Conservation (phyloP, 1,139 yeast species). For the Zygosaccharomyces pseudobailii region DNA sequence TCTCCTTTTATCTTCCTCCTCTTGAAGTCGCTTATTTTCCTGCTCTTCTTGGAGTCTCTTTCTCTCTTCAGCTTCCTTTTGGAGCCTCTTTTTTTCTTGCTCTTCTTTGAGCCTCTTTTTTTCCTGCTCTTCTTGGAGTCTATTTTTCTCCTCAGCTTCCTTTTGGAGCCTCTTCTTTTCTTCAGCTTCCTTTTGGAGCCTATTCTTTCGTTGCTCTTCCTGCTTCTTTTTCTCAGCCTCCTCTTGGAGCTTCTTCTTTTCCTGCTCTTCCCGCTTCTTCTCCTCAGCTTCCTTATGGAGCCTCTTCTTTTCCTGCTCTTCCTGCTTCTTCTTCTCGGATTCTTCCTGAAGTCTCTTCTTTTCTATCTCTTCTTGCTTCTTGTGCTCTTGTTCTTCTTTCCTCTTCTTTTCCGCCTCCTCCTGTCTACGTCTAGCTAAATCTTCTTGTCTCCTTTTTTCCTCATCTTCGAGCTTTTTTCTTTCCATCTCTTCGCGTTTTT, state of each 20-base stretch:
- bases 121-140: constrained; percentile 12
- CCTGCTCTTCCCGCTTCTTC: neutral
- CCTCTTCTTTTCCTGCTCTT: constrained; percentile 21
- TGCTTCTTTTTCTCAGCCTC: neutral
- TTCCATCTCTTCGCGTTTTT: neutral
- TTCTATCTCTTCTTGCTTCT: neutral
- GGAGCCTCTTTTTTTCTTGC: neutral
- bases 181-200: neutral
- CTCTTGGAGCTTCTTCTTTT: neutral
- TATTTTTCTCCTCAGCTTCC: constrained; percentile 5
- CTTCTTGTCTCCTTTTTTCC: neutral
- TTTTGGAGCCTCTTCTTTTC: constrained; percentile 3
- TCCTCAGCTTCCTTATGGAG: constrained; percentile 8
- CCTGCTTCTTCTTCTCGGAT: neutral
- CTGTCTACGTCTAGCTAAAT: neutral
- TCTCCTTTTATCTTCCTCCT: constrained; percentile 22
- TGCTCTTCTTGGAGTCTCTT: no score
- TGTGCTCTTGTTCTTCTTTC: neutral
- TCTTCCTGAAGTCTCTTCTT: constrained; percentile 1
- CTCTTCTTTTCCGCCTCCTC: neutral
- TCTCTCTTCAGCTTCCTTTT: no score
- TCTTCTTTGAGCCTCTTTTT: constrained; percentile 11
- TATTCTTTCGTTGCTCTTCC: neutral
- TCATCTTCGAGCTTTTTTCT: neutral
- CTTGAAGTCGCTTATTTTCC: constrained; percentile 11